Percentiles rank a stretch among this genome's conserved stretches.
Evolutionary conservation across 192 early-diverging fungal species (phyloP).

Genomic region (Backusella psychrophila): DNA sequence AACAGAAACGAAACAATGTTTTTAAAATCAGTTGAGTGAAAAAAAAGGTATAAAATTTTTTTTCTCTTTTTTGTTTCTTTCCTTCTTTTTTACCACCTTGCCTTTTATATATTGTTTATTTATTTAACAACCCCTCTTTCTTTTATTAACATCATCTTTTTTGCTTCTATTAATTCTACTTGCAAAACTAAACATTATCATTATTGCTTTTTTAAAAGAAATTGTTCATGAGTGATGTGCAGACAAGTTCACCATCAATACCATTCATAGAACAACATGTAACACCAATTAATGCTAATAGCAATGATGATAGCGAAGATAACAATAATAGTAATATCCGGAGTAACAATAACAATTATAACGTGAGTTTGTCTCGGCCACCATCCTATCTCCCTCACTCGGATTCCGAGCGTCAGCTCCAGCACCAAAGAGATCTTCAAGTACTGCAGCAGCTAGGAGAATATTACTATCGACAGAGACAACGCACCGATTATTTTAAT

Average conservation of each 20-base stretch:
- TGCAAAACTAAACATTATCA: not conserved
- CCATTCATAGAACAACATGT: not conserved
- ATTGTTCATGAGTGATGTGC: not conserved
- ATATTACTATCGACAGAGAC: not conserved
- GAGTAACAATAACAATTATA: not conserved
- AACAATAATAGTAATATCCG: not conserved
- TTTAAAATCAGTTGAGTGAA: not conserved
- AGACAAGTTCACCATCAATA: not conserved
- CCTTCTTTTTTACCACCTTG: not conserved
- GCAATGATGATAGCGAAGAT: not conserved
- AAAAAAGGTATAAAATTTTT: not conserved
- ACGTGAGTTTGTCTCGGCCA: not conserved
- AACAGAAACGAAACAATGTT: not conserved
- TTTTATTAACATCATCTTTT: not conserved
- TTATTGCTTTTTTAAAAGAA: not conserved
- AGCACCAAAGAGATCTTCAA: not conserved
- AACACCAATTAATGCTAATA: not conserved
- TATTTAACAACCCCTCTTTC: not conserved
- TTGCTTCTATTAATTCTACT: not conserved
- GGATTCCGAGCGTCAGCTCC: not conserved
- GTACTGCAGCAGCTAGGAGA: not conserved
- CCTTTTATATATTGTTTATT: not conserved
- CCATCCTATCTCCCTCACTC: slow-evolving; percentile 2
- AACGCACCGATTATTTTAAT: not conserved
- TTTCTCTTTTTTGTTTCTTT: not conserved